Evolutionary conservation across 257 asterid species (phyloP).

Genomic region (Ophiorrhiza pumila): DNA sequence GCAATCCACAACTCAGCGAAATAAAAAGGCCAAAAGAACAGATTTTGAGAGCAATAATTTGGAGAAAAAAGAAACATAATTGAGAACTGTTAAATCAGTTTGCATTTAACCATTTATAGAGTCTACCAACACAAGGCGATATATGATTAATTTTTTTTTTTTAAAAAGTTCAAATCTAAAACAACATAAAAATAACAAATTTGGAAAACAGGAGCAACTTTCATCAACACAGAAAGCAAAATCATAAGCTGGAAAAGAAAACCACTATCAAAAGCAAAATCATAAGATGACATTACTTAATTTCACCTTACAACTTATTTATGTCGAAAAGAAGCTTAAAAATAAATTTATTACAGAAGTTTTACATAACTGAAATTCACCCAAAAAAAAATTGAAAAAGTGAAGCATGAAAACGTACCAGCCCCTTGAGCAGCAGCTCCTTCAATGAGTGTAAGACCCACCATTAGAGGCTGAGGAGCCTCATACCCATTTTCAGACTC

Average conservation of each 20-base stretch:
- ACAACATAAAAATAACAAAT: neutral
- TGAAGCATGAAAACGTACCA: constrained; percentile 34
- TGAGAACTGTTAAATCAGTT: no score
- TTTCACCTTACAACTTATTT: neutral
- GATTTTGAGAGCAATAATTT: neutral
- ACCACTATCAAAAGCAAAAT: neutral
- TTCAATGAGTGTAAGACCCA: constrained; percentile 68
- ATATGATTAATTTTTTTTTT: no score
- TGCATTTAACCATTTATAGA: no score
- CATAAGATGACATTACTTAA: neutral
- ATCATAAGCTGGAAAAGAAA: neutral
- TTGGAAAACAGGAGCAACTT: neutral
- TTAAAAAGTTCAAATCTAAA: neutral
- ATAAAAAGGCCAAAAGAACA: neutral
- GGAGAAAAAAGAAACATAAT: no score
- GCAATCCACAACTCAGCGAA: neutral
- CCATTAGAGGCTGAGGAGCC: constrained; percentile 60
- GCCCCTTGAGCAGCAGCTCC: constrained; percentile 88
- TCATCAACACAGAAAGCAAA: neutral
- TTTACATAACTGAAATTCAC: neutral
- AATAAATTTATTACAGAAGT: neutral
- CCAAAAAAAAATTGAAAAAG: neutral
- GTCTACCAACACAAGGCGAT: no score
- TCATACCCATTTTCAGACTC: constrained; percentile 54
- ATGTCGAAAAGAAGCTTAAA: neutral